phyloP scores from a whole-genome alignment of 106 monocot genomes.

The Allium sativum region DNA sequence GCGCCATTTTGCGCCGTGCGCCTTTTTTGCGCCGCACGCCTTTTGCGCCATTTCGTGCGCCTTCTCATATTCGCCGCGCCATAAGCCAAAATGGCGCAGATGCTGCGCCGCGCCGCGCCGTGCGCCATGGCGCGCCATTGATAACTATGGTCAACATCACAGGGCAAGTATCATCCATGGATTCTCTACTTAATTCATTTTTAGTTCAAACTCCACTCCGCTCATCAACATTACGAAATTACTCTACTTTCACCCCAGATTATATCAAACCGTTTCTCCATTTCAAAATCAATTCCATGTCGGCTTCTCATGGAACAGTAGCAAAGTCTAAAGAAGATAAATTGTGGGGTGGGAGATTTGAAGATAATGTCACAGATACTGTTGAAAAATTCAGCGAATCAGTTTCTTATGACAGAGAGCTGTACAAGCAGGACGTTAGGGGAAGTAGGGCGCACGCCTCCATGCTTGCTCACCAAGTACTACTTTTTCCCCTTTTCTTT shows the following conservation, averaged over 20 bases:
- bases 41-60: too few relatives aligned
- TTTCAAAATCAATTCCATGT: background rate
- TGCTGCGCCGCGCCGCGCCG: too few relatives aligned
- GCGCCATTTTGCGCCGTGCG: too few relatives aligned
- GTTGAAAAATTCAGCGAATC: slow-evolving; percentile 91
- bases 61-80: too few relatives aligned
- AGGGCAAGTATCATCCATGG: background rate
- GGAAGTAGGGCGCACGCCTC: slow-evolving; percentile 84
- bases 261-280: background rate
- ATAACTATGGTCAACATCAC: too few relatives aligned
- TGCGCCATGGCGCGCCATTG: too few relatives aligned
- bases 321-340: slow-evolving; percentile 41
- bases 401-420: slow-evolving; percentile 71
- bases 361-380: slow-evolving; percentile 76
- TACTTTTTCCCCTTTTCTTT: background rate
- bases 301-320: background rate
- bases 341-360: slow-evolving; percentile 87
- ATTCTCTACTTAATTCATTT: background rate
- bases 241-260: background rate
- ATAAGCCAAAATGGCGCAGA: too few relatives aligned
- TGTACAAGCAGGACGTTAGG: slow-evolving; percentile 87
- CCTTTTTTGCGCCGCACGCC: too few relatives aligned
- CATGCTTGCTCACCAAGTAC: slow-evolving; percentile 89
- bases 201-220: too few relatives aligned
- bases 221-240: background rate